phyloP scores from a whole-genome alignment of 208 protist genomes.

The Trypanosoma rangeli region DNA sequence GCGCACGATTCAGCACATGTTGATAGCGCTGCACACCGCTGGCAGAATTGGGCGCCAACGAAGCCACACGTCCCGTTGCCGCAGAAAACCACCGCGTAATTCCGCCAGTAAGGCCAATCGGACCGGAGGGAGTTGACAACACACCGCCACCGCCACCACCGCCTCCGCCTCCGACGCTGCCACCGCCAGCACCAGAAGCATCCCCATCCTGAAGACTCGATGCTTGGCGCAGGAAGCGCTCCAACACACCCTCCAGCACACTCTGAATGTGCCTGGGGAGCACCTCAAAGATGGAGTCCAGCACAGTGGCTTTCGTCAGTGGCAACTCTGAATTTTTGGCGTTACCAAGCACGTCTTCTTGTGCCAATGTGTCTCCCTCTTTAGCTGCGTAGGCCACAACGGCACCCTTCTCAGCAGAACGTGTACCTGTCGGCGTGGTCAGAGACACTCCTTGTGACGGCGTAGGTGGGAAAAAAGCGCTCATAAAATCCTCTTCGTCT shows the following conservation, averaged over 20 bases:
- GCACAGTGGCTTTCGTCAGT: slow-evolving; percentile 31
- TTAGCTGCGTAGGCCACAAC: not conserved
- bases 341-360: not conserved
- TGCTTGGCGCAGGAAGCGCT: slow-evolving; percentile 46
- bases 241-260: slow-evolving; percentile 62
- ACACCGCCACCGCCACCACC: not conserved
- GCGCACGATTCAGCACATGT: slow-evolving; percentile 52
- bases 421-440: not conserved
- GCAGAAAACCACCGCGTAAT: slow-evolving; percentile 30
- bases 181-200: not conserved
- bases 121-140: slow-evolving; percentile 8
- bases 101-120: slow-evolving; percentile 33
- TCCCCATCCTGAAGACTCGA: slow-evolving; percentile 31
- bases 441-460: not conserved
- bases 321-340: slow-evolving; percentile 2
- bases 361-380: not conserved
- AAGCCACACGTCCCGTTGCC: slow-evolving; percentile 25
- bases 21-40: slow-evolving; percentile 38
- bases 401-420: not conserved
- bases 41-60: slow-evolving; percentile 9
- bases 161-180: not conserved
- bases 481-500: slow-evolving; percentile 77
- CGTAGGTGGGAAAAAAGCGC: slow-evolving; percentile 35
- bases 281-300: slow-evolving; percentile 67
- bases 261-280: slow-evolving; percentile 65